Evolutionary conservation across 2,329 filamentous ascomycete genomes (phyloP).

Genomic region (Westerdykella aurantiaca): DNA sequence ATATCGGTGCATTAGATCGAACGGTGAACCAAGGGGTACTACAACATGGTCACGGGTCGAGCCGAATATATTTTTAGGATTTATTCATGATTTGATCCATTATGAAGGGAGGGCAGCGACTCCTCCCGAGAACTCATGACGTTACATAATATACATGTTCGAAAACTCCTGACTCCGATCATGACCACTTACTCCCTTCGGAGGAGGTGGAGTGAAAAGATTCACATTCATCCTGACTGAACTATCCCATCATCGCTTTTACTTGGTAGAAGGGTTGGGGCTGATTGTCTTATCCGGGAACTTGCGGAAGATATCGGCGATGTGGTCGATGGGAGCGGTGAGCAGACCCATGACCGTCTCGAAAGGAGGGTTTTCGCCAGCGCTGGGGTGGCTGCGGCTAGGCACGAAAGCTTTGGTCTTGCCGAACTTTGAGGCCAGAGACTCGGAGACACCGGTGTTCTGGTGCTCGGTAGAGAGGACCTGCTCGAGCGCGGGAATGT

Average conservation of each 20-base stretch:
- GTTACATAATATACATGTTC: too few relatives aligned
- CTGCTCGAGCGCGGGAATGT: slow-evolving; percentile 27
- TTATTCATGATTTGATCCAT: too few relatives aligned
- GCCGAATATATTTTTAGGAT: too few relatives aligned
- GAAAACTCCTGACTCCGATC: too few relatives aligned
- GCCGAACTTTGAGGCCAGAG: slow-evolving; percentile 24
- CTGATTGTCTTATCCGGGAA: slow-evolving; percentile 42
- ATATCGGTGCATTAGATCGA: too few relatives aligned
- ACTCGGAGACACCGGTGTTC: slow-evolving; percentile 18
- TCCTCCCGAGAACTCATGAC: too few relatives aligned
- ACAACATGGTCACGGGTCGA: too few relatives aligned
- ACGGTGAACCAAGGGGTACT: too few relatives aligned
- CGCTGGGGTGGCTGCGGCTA: slow-evolving; percentile 26
- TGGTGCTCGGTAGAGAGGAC: slow-evolving; percentile 9
- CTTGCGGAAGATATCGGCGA: slow-evolving; percentile 51
- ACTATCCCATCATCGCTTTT: not conserved
- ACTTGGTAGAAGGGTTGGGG: slow-evolving; percentile 22
- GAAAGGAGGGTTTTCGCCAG: slow-evolving; percentile 49
- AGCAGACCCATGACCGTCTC: slow-evolving; percentile 52
- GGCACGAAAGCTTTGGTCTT: slow-evolving; percentile 30
- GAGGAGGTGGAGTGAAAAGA: too few relatives aligned
- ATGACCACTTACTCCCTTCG: too few relatives aligned
- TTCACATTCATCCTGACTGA: too few relatives aligned
- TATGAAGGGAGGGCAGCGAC: too few relatives aligned
- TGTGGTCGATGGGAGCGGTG: slow-evolving; percentile 52